These are phyloP conservation scores for Fusarium sp. DNA, from an alignment of 2,329 filamentous ascomycete species.

Conservation along the genomic window DNA sequence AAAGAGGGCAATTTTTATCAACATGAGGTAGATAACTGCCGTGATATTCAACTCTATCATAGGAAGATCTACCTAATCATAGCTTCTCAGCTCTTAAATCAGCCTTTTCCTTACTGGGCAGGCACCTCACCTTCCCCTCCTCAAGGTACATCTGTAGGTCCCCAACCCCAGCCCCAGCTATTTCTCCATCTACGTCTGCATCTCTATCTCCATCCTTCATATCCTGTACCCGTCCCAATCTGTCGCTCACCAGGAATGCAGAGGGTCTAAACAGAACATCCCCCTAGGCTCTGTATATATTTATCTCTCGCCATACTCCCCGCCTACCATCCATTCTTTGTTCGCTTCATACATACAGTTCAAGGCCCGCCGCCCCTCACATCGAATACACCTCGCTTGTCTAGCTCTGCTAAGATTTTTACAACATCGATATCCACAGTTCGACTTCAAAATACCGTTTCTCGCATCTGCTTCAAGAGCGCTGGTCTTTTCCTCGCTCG, in stretches of 20 bases:
- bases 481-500: slow-evolving; percentile 14
- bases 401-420: slow-evolving; percentile 28
- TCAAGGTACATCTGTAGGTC: neutral
- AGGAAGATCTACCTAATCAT: slow-evolving; percentile 11
- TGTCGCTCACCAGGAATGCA: slow-evolving; percentile 10
- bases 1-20: neutral
- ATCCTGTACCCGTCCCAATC: neutral
- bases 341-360: neutral
- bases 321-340: neutral
- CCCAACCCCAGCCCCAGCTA: slow-evolving; percentile 35
- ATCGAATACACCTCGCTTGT: slow-evolving; percentile 14
- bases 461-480: slow-evolving; percentile 8
- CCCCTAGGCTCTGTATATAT: slow-evolving; percentile 16
- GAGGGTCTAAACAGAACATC: slow-evolving; percentile 1
- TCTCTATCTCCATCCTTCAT: neutral
- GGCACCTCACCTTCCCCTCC: slow-evolving; percentile 33
- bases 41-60: neutral
- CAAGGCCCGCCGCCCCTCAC: slow-evolving; percentile 27
- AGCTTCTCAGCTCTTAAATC: slow-evolving; percentile 31
- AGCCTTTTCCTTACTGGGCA: slow-evolving; percentile 33
- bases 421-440: slow-evolving; percentile 6
- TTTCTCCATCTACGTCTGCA: slow-evolving; percentile 28
- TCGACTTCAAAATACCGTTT: neutral
- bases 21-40: neutral
- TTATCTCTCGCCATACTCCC: neutral